Evolutionary conservation across 2,329 filamentous ascomycete species (phyloP).

Genomic region (Geosmithia putterillii): DNA sequence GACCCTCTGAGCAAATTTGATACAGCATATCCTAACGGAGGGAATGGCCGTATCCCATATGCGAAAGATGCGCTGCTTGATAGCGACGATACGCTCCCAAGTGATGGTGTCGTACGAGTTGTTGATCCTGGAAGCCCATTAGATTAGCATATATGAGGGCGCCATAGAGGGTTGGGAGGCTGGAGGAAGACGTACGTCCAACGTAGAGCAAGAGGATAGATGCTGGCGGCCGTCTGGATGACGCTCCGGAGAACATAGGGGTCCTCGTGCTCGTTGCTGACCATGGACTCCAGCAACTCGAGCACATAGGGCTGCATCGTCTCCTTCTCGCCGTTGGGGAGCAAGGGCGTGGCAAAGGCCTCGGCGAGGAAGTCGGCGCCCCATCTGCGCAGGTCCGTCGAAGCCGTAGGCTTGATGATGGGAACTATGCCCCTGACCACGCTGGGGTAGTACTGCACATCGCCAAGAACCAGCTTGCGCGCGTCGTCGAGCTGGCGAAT

Average conservation of each 20-base stretch:
- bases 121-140: constrained; percentile 52
- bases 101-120: constrained; percentile 69
- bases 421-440: constrained; percentile 90
- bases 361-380: constrained; percentile 92
- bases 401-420: constrained; percentile 65
- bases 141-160: not conserved
- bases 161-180: not conserved
- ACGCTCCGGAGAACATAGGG: constrained; percentile 70
- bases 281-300: constrained; percentile 58
- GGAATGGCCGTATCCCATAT: constrained; percentile 74
- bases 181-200: constrained; percentile 65
- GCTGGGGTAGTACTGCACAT: constrained; percentile 79
- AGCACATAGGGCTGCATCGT: constrained; percentile 66
- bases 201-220: constrained; percentile 84
- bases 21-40: constrained; percentile 80
- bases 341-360: constrained; percentile 84
- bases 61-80: constrained; percentile 79
- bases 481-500: constrained; percentile 82
- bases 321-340: constrained; percentile 69
- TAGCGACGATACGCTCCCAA: constrained; percentile 79
- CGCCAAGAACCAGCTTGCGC: constrained; percentile 76
- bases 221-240: constrained; percentile 79
- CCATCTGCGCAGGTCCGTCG: constrained; percentile 83
- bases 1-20: constrained; percentile 93
- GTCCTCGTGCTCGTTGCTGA: constrained; percentile 66